phyloP scores from a whole-genome alignment of 306 rosid genomes.

The Rubus parviflorus region DNA sequence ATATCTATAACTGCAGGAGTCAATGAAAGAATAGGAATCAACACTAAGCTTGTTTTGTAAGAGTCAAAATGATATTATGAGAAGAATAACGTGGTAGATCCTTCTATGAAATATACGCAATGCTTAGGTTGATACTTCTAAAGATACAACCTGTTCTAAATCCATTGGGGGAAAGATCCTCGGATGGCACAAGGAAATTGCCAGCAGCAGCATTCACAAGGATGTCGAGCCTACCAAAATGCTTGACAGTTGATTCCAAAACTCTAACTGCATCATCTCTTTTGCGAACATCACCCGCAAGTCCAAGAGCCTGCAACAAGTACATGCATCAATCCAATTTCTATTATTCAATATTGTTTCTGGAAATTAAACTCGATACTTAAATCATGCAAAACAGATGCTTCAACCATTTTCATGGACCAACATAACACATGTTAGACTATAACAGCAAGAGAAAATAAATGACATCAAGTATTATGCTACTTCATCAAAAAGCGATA shows the following conservation, averaged over 20 bases:
- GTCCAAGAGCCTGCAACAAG: conserved; percentile 14
- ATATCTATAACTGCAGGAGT: conserved; percentile 73
- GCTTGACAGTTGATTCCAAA: conserved; percentile 22
- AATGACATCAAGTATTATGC: not conserved
- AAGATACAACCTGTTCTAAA: conserved; percentile 19
- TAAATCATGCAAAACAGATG: not conserved
- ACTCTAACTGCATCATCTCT: conserved; percentile 30
- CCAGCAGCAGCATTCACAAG: conserved; percentile 31
- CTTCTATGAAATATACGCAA: not conserved
- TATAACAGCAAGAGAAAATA: not conserved
- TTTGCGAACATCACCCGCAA: conserved; percentile 25
- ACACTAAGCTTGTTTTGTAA: not conserved
- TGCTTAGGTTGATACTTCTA: not conserved
- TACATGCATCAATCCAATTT: not conserved
- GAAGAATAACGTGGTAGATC: not conserved
- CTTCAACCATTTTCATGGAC: not conserved
- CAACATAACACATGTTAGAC: not conserved
- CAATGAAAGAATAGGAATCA: not conserved
- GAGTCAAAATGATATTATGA: not conserved
- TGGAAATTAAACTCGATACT: not conserved
- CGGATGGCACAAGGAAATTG: conserved; percentile 19
- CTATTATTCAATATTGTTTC: not conserved
- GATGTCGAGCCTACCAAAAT: conserved; percentile 25
- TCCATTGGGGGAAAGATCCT: conserved; percentile 24
- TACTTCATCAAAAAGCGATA: not conserved